Evolutionary conservation across 2,329 filamentous ascomycete genomes (phyloP).

Genomic region (Diaporthe amygdali): DNA sequence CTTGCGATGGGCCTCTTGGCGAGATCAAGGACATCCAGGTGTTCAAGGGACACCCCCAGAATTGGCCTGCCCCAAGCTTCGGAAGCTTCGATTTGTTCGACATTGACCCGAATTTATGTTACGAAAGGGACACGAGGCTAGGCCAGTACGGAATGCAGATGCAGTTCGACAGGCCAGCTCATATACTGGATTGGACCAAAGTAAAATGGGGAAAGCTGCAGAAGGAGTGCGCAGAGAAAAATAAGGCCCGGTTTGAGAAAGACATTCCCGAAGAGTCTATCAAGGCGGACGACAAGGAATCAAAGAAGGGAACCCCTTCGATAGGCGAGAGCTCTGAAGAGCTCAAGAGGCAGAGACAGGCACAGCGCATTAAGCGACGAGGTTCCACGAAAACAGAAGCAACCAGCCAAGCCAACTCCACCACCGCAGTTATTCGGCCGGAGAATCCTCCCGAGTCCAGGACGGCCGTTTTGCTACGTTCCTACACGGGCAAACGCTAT

Average conservation of each 20-base stretch:
- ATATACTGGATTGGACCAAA: conserved; percentile 61
- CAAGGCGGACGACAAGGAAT: conserved; percentile 38
- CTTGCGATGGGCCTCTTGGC: conserved; percentile 70
- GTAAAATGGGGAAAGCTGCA: conserved; percentile 77
- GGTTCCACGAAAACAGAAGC: background rate
- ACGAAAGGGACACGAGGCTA: conserved; percentile 72
- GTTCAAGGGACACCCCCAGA: conserved; percentile 64
- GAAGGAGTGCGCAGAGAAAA: conserved; percentile 66
- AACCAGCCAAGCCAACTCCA: background rate
- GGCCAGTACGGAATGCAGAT: conserved; percentile 67
- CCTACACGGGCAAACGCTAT: conserved; percentile 77
- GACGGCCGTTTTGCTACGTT: conserved; percentile 77
- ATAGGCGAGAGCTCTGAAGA: conserved; percentile 22
- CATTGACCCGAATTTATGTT: conserved; percentile 68
- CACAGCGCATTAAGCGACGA: conserved; percentile 4
- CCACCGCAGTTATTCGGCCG: background rate
- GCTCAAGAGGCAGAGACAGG: conserved; percentile 24
- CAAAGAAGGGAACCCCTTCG: conserved; percentile 31
- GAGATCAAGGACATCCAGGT: conserved; percentile 66
- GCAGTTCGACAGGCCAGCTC: conserved; percentile 50
- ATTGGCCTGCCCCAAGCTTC: conserved; percentile 65
- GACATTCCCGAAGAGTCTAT: background rate
- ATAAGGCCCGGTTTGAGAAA: conserved; percentile 66
- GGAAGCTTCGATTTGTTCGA: conserved; percentile 66
- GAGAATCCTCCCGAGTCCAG: conserved; percentile 49